A percentile compares a stretch with the other conserved stretches of the same genome.
phyloP scores from a whole-genome alignment of 345 rosid species.

The Conringia planisiliqua region DNA sequence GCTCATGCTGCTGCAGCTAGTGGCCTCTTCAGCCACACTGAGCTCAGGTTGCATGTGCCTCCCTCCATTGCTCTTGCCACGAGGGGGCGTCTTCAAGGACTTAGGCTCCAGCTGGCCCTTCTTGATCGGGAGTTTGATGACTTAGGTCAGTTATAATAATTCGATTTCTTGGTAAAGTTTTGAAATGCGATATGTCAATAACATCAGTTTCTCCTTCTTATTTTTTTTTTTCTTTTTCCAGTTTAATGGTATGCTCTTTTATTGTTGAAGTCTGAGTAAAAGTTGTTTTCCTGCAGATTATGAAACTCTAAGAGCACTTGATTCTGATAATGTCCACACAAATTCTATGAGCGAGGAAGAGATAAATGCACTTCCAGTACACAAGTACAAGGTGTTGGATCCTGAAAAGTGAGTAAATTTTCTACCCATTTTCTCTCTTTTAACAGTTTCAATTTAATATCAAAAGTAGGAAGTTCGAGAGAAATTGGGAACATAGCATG shows the following conservation, averaged over 20 bases:
- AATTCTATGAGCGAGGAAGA: conserved; percentile 93
- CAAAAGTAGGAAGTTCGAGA: not conserved
- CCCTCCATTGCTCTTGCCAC: conserved; percentile 89
- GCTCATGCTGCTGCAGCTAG: conserved; percentile 86
- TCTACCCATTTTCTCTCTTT: not conserved
- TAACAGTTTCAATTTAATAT: not conserved
- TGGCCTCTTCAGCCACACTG: conserved; percentile 85
- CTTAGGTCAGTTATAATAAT: conserved; percentile 49
- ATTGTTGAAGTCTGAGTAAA: not conserved
- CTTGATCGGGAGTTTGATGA: conserved; percentile 95
- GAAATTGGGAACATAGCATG: not conserved
- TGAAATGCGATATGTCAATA: not conserved
- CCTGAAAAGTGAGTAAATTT: conserved; percentile 41
- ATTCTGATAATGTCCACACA: conserved; percentile 62
- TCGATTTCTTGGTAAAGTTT: not conserved
- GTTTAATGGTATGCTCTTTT: not conserved
- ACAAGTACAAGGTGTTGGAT: conserved; percentile 63
- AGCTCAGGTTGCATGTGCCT: conserved; percentile 83
- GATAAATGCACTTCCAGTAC: conserved; percentile 89
- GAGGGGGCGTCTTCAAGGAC: conserved; percentile 88
- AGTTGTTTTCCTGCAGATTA: conserved; percentile 53
- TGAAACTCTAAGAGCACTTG: conserved; percentile 90
- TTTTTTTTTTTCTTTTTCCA: not conserved
- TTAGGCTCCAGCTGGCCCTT: conserved; percentile 94
- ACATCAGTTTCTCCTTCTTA: not conserved